Conservation (phyloP, 805 yeast genomes). For the Lipomyces spencermartinsiae region DNA sequence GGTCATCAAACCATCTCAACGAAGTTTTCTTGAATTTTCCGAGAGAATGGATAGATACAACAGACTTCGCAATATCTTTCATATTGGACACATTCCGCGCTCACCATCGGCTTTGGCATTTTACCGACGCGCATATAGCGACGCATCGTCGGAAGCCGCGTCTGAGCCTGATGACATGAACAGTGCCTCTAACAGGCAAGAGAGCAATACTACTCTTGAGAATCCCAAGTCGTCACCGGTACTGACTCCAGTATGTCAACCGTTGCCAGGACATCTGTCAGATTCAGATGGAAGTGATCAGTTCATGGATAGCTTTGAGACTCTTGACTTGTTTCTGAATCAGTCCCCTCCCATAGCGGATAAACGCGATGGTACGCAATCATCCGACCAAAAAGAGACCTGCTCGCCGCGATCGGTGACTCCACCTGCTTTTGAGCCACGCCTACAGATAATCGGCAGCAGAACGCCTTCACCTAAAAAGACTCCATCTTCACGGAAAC, state of each 20-base stretch:
- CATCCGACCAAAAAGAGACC: background rate
- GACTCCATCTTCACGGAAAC: background rate
- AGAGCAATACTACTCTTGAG: background rate
- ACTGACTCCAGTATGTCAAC: background rate
- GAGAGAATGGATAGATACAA: slow-evolving; percentile 12
- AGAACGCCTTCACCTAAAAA: slow-evolving; percentile 1
- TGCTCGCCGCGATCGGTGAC: background rate
- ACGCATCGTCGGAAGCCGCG: slow-evolving; percentile 26
- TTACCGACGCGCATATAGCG: slow-evolving; percentile 29
- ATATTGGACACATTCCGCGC: slow-evolving; percentile 27
- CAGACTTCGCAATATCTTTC: slow-evolving; percentile 11
- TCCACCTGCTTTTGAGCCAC: background rate
- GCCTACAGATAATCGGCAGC: slow-evolving; percentile 3
- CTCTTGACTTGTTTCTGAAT: slow-evolving; percentile 4
- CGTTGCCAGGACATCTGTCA: background rate
- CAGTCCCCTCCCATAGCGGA: background rate
- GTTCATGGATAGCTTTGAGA: slow-evolving; percentile 30
- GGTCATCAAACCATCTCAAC: background rate
- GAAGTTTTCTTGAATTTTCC: slow-evolving; percentile 10
- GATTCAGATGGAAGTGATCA: slow-evolving; percentile 22
- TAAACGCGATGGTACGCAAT: background rate
- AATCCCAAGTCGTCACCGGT: background rate
- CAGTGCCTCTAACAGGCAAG: background rate
- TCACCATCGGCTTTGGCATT: slow-evolving; percentile 32
- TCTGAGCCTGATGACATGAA: slow-evolving; percentile 15